Percentiles rank a stretch among this genome's conserved stretches.
Evolutionary conservation across 805 yeast genomes (phyloP).

Genomic region (Lipomyces sp.): DNA sequence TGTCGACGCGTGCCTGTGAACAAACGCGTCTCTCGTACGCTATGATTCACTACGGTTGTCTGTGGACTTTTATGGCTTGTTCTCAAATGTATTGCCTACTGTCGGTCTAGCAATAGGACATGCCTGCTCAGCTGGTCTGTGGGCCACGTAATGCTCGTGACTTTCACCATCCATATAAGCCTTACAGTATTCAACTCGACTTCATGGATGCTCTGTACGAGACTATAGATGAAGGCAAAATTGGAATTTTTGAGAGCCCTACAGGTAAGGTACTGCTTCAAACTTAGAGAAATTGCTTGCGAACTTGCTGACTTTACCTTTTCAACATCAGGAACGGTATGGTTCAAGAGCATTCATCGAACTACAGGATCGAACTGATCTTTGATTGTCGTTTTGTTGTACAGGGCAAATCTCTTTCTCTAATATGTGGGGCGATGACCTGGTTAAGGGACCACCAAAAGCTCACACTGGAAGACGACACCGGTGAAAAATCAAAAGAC

Average conservation of each 20-base stretch:
- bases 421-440: conserved; percentile 79
- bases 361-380: neutral
- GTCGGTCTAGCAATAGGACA: no score
- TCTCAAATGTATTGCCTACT: no score
- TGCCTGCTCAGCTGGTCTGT: no score
- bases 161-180: conserved; percentile 75
- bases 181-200: conserved; percentile 73
- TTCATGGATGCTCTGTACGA: conserved; percentile 75
- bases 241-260: conserved; percentile 87
- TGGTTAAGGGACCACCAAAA: conserved; percentile 52
- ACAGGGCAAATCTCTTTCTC: conserved; percentile 76
- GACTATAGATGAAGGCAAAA: conserved; percentile 53
- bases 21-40: no score
- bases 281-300: no score
- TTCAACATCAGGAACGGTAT: conserved; percentile 31
- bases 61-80: no score
- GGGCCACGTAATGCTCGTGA: conserved; percentile 52
- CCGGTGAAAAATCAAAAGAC: conserved; percentile 32
- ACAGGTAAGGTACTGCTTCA: conserved; percentile 55
- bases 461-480: neutral
- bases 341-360: neutral
- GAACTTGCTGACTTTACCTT: no score
- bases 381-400: conserved; percentile 7
- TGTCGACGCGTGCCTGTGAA: no score
- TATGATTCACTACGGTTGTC: no score